These are phyloP conservation scores for Collybia nuda DNA, from an alignment of 768 basidiomycete genomes.

Conservation along the genomic window DNA sequence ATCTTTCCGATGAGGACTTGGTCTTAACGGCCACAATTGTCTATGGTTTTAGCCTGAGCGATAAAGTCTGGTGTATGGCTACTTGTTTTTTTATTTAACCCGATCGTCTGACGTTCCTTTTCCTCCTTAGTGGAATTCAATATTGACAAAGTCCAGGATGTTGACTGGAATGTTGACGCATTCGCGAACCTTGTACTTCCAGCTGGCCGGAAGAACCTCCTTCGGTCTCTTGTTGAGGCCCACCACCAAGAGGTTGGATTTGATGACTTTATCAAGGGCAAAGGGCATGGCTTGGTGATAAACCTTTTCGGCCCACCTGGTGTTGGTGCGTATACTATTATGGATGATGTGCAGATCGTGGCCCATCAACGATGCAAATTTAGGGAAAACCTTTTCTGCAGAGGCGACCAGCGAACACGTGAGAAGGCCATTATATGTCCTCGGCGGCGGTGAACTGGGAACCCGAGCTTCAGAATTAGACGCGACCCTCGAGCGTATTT, in stretches of 20 bases:
- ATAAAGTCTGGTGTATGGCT: constrained; percentile 54
- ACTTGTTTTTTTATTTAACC: constrained; percentile 18
- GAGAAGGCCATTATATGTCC: constrained; percentile 48
- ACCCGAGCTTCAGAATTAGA: constrained; percentile 46
- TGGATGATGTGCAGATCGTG: neutral
- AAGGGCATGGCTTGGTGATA: constrained; percentile 52
- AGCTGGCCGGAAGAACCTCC: constrained; percentile 47
- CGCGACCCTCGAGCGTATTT: constrained; percentile 40
- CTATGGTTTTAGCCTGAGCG: constrained; percentile 60
- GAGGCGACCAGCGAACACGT: constrained; percentile 61
- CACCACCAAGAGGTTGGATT: constrained; percentile 53
- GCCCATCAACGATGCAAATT: too few relatives aligned
- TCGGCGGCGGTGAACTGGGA: constrained; percentile 57
- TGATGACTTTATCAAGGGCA: constrained; percentile 64
- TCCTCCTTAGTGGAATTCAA: constrained; percentile 53
- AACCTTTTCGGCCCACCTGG: constrained; percentile 60
- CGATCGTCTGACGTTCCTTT: constrained; percentile 3
- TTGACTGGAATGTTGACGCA: constrained; percentile 58
- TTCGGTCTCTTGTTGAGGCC: constrained; percentile 57
- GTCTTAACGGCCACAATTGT: constrained; percentile 56
- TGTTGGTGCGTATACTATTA: constrained; percentile 37
- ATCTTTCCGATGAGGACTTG: constrained; percentile 52
- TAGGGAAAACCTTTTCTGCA: constrained; percentile 59
- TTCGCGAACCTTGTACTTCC: constrained; percentile 64
- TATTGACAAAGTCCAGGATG: constrained; percentile 49